Evolutionary conservation across 495 filamentous ascomycete species (phyloP).

Genomic region (Tuber brumale): DNA sequence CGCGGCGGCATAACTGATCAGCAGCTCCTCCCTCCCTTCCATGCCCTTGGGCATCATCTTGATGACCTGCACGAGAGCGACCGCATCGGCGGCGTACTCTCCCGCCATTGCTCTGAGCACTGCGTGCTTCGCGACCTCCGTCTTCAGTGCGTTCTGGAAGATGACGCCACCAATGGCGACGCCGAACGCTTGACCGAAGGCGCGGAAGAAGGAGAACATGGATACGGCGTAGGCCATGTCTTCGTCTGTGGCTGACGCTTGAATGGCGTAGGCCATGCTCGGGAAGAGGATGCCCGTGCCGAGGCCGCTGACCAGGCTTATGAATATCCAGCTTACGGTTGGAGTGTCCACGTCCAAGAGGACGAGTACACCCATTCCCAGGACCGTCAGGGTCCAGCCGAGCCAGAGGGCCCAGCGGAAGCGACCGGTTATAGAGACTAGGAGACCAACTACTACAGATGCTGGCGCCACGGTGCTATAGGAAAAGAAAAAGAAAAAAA

Average conservation of each 20-base stretch:
- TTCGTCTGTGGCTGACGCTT: conserved; percentile 46
- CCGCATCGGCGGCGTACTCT: conserved; percentile 53
- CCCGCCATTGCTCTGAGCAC: conserved; percentile 47
- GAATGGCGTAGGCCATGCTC: conserved; percentile 49
- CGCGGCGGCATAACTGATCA: conserved; percentile 53
- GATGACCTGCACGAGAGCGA: conserved; percentile 55
- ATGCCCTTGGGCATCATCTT: conserved; percentile 49
- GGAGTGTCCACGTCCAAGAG: conserved; percentile 49
- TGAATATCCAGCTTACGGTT: conserved; percentile 49
- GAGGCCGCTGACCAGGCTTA: conserved; percentile 50
- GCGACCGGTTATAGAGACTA: conserved; percentile 47
- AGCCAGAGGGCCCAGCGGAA: conserved; percentile 52
- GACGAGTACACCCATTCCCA: conserved; percentile 50
- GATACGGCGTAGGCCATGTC: conserved; percentile 54
- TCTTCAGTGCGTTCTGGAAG: conserved; percentile 57
- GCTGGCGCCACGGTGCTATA: conserved; percentile 46
- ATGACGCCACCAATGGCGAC: conserved; percentile 52
- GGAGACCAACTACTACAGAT: conserved; percentile 48
- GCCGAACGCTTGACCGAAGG: conserved; percentile 51
- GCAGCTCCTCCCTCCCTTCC: conserved; percentile 48
- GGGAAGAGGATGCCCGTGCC: conserved; percentile 54
- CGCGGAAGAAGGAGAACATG: conserved; percentile 55
- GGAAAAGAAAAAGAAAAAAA: not conserved
- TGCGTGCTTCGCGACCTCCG: conserved; percentile 46
- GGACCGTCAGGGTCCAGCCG: conserved; percentile 49